Evolutionary conservation across 192 early-diverging fungal genomes (phyloP), one percentile per base, ranked within the genome.

Genomic region (Backusella psychrophila): DNA sequence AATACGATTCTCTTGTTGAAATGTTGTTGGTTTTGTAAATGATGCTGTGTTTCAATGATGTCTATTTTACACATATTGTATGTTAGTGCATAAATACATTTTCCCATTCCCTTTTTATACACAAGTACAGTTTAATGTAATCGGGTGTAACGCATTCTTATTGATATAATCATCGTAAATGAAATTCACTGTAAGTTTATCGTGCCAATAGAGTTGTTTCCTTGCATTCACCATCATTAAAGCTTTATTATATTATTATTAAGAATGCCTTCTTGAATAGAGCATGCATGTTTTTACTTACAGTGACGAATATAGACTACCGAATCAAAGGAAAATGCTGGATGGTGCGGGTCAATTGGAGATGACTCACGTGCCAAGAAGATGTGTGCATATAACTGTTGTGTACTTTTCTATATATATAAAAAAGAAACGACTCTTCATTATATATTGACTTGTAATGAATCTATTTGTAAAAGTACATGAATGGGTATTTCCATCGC

Each of bases 151-250:
- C 4, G 75, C 73, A n/a, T 73, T 38, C 26, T 80, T 83, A 29
- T 86, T 80, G 14, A 92, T 84, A 8, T 90, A 69, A 1, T 74
- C 68, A 44, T 87, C 86, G 15, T 86, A 79, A 39, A 95, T 77
- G 9, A 94, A 65, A 71, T 74, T 79, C 21, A 95, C 68, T 15
- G 92, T 95, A 52, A 94, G 72, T 80, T 94, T 94, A 67, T 85
- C 80, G 83, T 90, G 90, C 93, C 93, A 95, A 83, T 95, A 92
- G 6, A 38, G 21, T 41, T 23, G 21, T 4, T 63, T 63, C 53
- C 23, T 23, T 56, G 53, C 8, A 56, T 56, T 21, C 19, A 56
- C n/a, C 53, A 56, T 56, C 53, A 56, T 56, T 11, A 56, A 23
- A 21, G 53, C 53, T 56, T 3, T 23, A 23, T 23, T 9, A 56